A percentile compares a stretch with the other conserved stretches of the same genome.
Evolutionary conservation across 1,284 basidiomycete species (phyloP).

Genomic region (Cystobasidiaceae sp.): DNA sequence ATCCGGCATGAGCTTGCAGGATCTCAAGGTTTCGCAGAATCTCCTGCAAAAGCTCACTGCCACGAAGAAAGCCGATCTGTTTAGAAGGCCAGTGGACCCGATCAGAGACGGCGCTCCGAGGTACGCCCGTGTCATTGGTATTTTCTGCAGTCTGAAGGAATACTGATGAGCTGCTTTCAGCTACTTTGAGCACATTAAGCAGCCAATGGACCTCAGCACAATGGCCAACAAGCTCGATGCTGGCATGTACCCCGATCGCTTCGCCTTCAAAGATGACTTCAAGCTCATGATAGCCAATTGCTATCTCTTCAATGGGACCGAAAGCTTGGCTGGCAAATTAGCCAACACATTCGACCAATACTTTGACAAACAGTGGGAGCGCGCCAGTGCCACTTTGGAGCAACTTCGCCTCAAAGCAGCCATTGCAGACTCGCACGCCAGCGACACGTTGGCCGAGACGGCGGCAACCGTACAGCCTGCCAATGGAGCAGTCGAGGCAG

Average conservation of each 20-base stretch:
- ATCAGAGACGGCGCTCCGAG: conserved; percentile 23
- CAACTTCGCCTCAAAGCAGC: conserved; percentile 41
- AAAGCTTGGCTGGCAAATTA: conserved; percentile 57
- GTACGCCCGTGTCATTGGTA: background rate
- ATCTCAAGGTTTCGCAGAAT: conserved; percentile 72
- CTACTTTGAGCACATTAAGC: conserved; percentile 72
- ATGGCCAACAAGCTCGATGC: conserved; percentile 80
- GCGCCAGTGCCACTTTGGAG: conserved; percentile 69
- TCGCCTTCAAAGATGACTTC: conserved; percentile 80
- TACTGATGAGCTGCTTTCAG: no score
- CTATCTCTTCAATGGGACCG: conserved; percentile 67
- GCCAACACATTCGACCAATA: conserved; percentile 70
- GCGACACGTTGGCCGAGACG: no score
- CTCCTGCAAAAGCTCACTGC: conserved; percentile 70
- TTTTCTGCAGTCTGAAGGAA: background rate
- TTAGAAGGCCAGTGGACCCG: conserved; percentile 72
- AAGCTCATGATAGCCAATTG: conserved; percentile 83
- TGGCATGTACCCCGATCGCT: conserved; percentile 73
- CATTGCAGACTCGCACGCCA: no score
- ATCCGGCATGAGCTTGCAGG: conserved; percentile 72
- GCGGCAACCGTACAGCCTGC: background rate
- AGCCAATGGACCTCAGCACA: conserved; percentile 91
- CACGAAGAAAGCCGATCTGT: conserved; percentile 58
- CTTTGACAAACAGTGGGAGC: conserved; percentile 71
- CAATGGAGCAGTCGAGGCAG: no score